Percentiles rank a stretch among this genome's conserved stretches.
These are phyloP conservation scores for Spongispora temasekensis DNA, from an alignment of 1,284 basidiomycete species.

Conservation along the genomic window DNA sequence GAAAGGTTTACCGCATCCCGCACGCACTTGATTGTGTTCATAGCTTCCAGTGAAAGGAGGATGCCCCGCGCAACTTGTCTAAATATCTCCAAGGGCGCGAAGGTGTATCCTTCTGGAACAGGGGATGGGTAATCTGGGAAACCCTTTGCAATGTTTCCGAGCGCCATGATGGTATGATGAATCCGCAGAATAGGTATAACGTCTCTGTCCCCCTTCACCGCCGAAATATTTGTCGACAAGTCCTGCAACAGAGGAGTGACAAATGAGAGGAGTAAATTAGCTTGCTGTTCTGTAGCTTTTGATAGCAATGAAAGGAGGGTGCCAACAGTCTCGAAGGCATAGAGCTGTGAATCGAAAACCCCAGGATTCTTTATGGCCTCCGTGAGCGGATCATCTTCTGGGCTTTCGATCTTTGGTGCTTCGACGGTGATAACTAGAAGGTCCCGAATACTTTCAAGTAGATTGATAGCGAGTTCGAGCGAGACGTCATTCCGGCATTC, in stretches of 20 bases:
- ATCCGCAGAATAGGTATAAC: constrained; percentile 80
- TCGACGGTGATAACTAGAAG: constrained; percentile 65
- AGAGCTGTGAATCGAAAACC: constrained; percentile 89
- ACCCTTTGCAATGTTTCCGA: constrained; percentile 95
- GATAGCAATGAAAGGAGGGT: constrained; percentile 79
- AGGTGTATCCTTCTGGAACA: constrained; percentile 64
- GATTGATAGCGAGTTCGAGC: constrained; percentile 65
- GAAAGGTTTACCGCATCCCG: constrained; percentile 83
- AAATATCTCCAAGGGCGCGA: constrained; percentile 83
- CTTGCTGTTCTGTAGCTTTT: constrained; percentile 71
- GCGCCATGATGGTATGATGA: constrained; percentile 95
- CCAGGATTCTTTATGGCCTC: constrained; percentile 80
- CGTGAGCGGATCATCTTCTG: constrained; percentile 67
- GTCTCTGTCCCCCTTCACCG: constrained; percentile 57
- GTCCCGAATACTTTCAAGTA: constrained; percentile 78
- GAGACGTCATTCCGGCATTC: constrained; percentile 84
- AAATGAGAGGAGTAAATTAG: constrained; percentile 72
- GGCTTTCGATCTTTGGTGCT: constrained; percentile 67
- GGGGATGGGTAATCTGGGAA: constrained; percentile 87
- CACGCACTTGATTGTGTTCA: constrained; percentile 87
- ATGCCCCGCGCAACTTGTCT: constrained; percentile 88
- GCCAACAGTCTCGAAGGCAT: constrained; percentile 93
- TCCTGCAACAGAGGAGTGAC: constrained; percentile 83
- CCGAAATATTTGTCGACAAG: constrained; percentile 69
- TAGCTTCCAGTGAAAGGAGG: constrained; percentile 82